Conservation (phyloP, 2,329 filamentous ascomycete genomes). For the Ophiostoma tasmaniense region DNA sequence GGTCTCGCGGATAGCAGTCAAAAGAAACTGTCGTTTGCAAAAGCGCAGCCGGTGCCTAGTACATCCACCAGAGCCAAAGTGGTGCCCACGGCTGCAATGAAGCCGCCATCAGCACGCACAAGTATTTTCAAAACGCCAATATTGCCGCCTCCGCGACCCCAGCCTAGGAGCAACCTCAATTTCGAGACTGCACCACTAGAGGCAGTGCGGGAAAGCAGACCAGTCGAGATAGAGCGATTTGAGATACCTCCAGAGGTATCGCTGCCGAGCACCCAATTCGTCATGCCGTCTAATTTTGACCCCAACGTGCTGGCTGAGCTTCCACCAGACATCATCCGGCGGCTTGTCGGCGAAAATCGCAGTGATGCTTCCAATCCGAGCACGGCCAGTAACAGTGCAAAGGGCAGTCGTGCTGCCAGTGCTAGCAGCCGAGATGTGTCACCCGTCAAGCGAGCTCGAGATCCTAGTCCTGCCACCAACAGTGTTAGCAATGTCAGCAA, state of each 20-base stretch:
- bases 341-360: conserved; percentile 51
- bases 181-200: neutral
- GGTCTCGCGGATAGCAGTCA: conserved; percentile 65
- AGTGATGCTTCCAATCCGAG: neutral
- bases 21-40: conserved; percentile 63
- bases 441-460: conserved; percentile 23
- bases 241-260: neutral
- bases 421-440: conserved; percentile 23
- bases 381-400: conserved; percentile 16
- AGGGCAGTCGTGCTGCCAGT: neutral
- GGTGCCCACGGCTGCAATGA: neutral
- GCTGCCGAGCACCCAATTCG: conserved; percentile 74
- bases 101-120: neutral
- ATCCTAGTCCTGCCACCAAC: conserved; percentile 26
- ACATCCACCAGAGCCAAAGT: neutral
- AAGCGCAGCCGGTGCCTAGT: neutral
- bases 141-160: neutral
- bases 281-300: conserved; percentile 78
- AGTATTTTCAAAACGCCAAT: conserved; percentile 10
- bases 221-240: neutral
- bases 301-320: conserved; percentile 74
- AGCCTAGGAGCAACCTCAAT: neutral
- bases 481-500: neutral
- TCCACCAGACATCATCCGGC: conserved; percentile 71
- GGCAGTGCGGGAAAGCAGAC: neutral